phyloP scores from a whole-genome alignment of 371 early-diverging fungal genomes.

The Nosema muscidifuracis region DNA sequence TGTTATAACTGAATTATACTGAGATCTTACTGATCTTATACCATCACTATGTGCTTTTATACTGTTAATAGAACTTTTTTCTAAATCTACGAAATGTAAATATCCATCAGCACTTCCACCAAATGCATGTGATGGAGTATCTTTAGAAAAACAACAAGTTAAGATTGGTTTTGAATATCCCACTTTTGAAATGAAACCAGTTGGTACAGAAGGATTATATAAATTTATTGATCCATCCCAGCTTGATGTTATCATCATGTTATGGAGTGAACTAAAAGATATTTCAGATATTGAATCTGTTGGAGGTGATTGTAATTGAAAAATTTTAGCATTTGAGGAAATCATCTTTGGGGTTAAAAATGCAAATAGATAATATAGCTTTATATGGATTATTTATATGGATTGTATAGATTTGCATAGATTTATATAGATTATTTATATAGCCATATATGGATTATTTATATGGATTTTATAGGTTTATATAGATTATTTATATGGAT shows the following conservation, averaged over 20 bases:
- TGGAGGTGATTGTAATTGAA: conserved; percentile 48
- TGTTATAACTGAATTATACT: conserved; percentile 68
- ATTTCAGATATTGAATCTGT: conserved; percentile 58
- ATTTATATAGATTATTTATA: too few species aligned
- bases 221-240: conserved; percentile 61
- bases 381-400: too few species aligned
- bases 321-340: conserved; percentile 20
- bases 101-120: conserved; percentile 58
- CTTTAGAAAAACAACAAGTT: conserved; percentile 48
- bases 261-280: conserved; percentile 36
- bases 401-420: too few species aligned
- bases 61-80: conserved; percentile 9
- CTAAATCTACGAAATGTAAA: conserved; percentile 47
- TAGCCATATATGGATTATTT: too few species aligned
- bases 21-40: conserved; percentile 45
- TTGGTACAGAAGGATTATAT: conserved; percentile 9
- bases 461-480: too few species aligned
- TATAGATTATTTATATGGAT: too few species aligned
- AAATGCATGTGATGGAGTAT: conserved; percentile 34
- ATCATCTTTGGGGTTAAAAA: conserved; percentile 20
- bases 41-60: conserved; percentile 51
- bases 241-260: conserved; percentile 49
- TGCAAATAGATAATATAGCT: background rate
- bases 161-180: conserved; percentile 54
- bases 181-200: conserved; percentile 13